Percentiles rank a stretch among this genome's conserved stretches.
Evolutionary conservation across 2,329 filamentous ascomycete genomes (phyloP).

Genomic region (Fusarium nisikadoi): DNA sequence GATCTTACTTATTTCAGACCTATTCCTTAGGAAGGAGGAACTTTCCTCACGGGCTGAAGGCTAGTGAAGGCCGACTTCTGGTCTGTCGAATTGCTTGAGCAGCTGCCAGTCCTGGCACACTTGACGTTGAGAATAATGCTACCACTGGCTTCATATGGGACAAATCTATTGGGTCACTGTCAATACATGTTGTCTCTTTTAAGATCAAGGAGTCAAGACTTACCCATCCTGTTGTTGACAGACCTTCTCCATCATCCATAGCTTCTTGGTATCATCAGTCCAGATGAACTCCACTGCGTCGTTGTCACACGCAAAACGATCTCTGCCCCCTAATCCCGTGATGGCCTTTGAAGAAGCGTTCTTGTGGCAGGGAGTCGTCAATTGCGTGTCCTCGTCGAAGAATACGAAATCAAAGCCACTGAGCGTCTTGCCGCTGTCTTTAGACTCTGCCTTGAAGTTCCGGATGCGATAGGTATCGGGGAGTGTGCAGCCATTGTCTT

Average conservation of each 20-base stretch:
- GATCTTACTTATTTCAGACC: neutral
- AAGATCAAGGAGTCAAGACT: constrained; percentile 18
- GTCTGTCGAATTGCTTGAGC: constrained; percentile 47
- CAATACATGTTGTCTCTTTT: neutral
- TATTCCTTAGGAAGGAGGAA: constrained; percentile 14
- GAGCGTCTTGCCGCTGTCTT: constrained; percentile 49
- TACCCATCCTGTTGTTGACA: constrained; percentile 54
- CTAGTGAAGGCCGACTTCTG: constrained; percentile 46
- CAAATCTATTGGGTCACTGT: constrained; percentile 29
- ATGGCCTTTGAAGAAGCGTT: constrained; percentile 55
- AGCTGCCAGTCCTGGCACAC: constrained; percentile 35
- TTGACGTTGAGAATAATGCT: constrained; percentile 37
- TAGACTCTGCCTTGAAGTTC: constrained; percentile 51
- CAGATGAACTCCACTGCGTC: constrained; percentile 57
- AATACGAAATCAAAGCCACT: constrained; percentile 54
- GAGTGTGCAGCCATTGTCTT: constrained; percentile 48
- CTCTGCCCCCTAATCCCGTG: constrained; percentile 26
- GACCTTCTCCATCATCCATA: constrained; percentile 58
- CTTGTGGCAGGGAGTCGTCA: constrained; percentile 56
- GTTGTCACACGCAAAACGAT: constrained; percentile 58
- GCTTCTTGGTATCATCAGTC: constrained; percentile 37
- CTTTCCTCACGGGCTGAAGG: constrained; percentile 42
- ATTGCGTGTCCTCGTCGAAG: constrained; percentile 52
- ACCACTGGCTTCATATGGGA: constrained; percentile 48
- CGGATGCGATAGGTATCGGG: constrained; percentile 54